Base-by-base conservation (phyloP, 2,329 filamentous ascomycete genomes). In the Penicillium sp. region DNA sequence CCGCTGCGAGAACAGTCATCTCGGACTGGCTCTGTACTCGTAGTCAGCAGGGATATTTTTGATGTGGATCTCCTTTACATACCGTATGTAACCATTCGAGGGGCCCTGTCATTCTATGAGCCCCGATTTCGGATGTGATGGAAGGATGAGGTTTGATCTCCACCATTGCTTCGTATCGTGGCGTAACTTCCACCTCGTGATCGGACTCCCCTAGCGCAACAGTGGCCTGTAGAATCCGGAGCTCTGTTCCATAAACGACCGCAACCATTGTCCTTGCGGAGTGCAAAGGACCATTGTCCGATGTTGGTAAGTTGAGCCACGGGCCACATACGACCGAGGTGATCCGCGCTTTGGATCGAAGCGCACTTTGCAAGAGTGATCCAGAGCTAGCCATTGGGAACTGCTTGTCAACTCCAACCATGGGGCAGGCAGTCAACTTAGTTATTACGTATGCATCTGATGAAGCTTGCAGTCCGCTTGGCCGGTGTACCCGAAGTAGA, bases 61-160 rank as follows among this genome's bases (percentile, higher is more conserved):
- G 1, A 22, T 10, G 11, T 29, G n/a, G 21, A n/a, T 16, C 3
- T 11, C 16, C n/a, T n/a, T 50, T n/a, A 57, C 70, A 29, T 70
- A 76, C 73, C 29, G 59, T 59, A 39, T 62, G 57, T 29, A 72
- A 41, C 72, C 73, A 76, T 29, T 62, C 45, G 5, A 75, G 48
- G 13, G 71, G 72, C 1, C 73, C 73, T 11, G 62, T 67, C n/a
- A 71, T 63, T 13, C 67, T 59, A 37, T 63, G 61, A 1, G 58
- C 48, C 53, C 64, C 51, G 16, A 52, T 37, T 14, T 56, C 29
- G 21, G 53, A 39, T 31, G 46, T 48, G 3, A 52, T 14, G 37
- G 55, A n/a, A 6, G 50, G 27, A 56, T 62, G 62, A 19, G 68
- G 61, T 37, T 47, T 48, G 5, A 65, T 47, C 3, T 51, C 51